Evolutionary conservation across 2,329 filamentous ascomycete species (phyloP), one percentile per base, ranked within the genome.

Genomic region (Macrophomina phaseolina): DNA sequence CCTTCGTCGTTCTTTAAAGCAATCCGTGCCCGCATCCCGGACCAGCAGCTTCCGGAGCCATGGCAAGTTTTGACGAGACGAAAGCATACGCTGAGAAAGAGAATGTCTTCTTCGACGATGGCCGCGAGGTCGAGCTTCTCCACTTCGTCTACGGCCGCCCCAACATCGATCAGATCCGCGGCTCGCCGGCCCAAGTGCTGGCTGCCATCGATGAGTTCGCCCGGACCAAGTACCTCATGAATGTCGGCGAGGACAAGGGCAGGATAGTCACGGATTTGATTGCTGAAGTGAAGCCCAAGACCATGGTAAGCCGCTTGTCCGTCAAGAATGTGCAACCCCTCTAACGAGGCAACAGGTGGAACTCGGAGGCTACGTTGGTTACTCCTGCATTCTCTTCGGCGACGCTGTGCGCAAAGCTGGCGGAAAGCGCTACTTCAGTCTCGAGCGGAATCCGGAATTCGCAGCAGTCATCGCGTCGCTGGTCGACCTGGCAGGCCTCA

Each of bases 361-460:
- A 75, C 83, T 95, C 0, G 92, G 92, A 55, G 90, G 91, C 58
- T 95, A 94, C 77, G 85, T 93, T 23, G 92, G 92, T 49, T 95
- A 95, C 81, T 94, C 91, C 0, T 89, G 89, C 67, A 88, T 95
- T 67, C 82, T 93, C 1, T 94, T 94, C 73, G 90, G 87, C 52
- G 83, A 87, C 42, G 89, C 89, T 0, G 80, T 92, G 16, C 85
- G 86, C 67, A 82, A 84, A 60, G 85, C 84, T 3, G 90, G 89
- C 11, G 90, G 90, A 3, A 82, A 84, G 70, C 81, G 82, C 30
- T 94, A 93, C 79, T 89, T 86, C 75, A 91, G 88, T 71, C 81
- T 95, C 5, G 92, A 95, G 75, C 82, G 87, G 72, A 91, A 90
- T 71, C 88, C 91, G 0, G 89, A 90, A 69, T 94, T 92, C 72